Base-by-base conservation (phyloP, 2,329 filamentous ascomycete genomes). In the Hymenoscyphus fructigenus region DNA sequence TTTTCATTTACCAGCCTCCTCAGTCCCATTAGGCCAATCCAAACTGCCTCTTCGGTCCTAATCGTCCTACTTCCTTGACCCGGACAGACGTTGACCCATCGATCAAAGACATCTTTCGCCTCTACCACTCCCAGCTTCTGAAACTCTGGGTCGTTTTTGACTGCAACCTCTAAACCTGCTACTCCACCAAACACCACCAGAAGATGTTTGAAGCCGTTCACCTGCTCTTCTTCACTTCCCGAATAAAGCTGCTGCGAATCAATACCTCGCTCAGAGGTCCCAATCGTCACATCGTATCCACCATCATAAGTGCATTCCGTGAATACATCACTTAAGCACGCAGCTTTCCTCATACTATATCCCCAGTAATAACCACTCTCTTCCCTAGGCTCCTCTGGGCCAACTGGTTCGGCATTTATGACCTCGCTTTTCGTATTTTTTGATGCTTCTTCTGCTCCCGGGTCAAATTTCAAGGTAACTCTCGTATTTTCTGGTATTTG, bases 361-460 rank as follows among this genome's bases (percentile, higher is more conserved):
- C 92, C 92, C 92, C 92, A 96, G 78, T 93, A 96, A 77, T 92
- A 95, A 0, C 92, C 92, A 1, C 82, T 85, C 68, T 93, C 87
- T 61, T 90, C 89, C 64, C 92, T 84, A 0, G 92, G 92, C 2
- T 83, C 79, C 29, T 84, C 81, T 0, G 91, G 90, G 41, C 88
- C 82, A 2, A 94, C 88, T 17, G 88, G 85, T 62, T 88, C 83
- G 0, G 85, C 87, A 2, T 62, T 53, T 34, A 76, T 76, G 1
- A 67, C 59, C 6, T 68, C 57, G 17, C 32, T 64, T 17, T 66
- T 68, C 14, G 53, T 17, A 62, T 73, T 66, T 41, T 68, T 72
- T 3, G 66, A 66, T 20, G 80, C 78, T 62, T 81, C 76, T 62
- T 83, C 76, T 1, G 78, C 74, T 15, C 74, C 69, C 17, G 82